Evolutionary conservation across 176 grass and related monocot genomes (phyloP).

Genomic region (Olyra latifolia): DNA sequence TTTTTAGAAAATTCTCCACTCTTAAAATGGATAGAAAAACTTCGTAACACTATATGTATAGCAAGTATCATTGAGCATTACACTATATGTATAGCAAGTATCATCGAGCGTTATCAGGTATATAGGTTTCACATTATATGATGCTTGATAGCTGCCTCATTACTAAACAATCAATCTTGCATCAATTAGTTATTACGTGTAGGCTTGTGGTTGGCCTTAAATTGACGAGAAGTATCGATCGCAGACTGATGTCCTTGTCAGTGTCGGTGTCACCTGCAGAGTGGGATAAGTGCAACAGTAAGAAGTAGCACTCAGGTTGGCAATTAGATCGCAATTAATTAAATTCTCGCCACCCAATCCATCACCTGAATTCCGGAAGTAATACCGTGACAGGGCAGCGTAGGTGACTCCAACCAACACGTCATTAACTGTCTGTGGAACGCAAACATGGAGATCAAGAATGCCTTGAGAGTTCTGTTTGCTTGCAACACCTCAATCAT

Average conservation of each 20-base stretch:
- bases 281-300: neutral
- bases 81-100: too few species aligned
- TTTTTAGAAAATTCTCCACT: neutral
- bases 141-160: too few species aligned
- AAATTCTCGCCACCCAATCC: neutral
- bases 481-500: neutral
- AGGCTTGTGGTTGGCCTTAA: slow-evolving; percentile 64
- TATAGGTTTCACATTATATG: too few species aligned
- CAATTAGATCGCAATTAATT: neutral
- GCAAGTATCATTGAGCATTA: too few species aligned
- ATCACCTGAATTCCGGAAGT: slow-evolving; percentile 69
- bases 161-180: neutral
- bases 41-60: too few species aligned
- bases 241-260: slow-evolving; percentile 49
- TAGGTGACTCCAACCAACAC: slow-evolving; percentile 76
- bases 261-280: slow-evolving; percentile 47
- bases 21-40: neutral
- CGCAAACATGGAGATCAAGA: neutral
- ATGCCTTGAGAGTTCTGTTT: neutral
- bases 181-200: slow-evolving; percentile 39
- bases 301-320: neutral
- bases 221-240: slow-evolving; percentile 80
- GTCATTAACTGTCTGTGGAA: slow-evolving; percentile 81
- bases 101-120: too few species aligned
- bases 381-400: slow-evolving; percentile 70